Percentiles rank a stretch among this genome's conserved stretches.
Evolutionary conservation across 306 rosid genomes (phyloP).

Genomic region (Benincasa hispida): DNA sequence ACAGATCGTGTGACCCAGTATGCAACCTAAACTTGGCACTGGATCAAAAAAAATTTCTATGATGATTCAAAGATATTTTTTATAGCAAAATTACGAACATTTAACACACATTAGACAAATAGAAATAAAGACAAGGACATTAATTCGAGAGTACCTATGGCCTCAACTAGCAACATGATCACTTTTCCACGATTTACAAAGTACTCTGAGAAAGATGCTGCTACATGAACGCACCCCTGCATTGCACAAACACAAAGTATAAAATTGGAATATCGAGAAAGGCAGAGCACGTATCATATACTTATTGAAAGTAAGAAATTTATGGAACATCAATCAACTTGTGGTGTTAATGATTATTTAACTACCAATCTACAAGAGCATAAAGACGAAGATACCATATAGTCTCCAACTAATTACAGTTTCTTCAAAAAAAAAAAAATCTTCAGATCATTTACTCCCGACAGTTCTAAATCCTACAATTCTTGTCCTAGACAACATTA

Average conservation of each 20-base stretch:
- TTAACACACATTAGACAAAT: not conserved
- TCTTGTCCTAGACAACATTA: not conserved
- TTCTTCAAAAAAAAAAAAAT: not conserved
- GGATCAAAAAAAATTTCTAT: not conserved
- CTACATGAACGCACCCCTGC: constrained; percentile 71
- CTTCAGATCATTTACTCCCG: not conserved
- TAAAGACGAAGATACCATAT: not conserved
- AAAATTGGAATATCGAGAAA: constrained; percentile 5
- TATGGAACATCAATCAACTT: not conserved
- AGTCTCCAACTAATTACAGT: not conserved
- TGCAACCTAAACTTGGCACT: not conserved
- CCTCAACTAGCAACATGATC: constrained; percentile 60
- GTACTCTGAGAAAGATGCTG: constrained; percentile 31
- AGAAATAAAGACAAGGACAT: not conserved
- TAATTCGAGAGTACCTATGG: constrained; percentile 41
- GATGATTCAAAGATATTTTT: not conserved
- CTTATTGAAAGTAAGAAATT: not conserved
- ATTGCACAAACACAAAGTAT: constrained; percentile 8
- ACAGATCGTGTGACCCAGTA: not conserved
- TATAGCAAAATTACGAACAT: not conserved
- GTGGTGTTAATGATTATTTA: not conserved
- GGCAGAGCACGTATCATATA: not conserved
- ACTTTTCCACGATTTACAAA: constrained; percentile 45
- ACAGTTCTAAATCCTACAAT: not conserved
- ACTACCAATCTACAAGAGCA: not conserved